These are phyloP conservation scores for Kodamaea kakaduensis DNA, from an alignment of 805 yeast species.

Conservation along the genomic window DNA sequence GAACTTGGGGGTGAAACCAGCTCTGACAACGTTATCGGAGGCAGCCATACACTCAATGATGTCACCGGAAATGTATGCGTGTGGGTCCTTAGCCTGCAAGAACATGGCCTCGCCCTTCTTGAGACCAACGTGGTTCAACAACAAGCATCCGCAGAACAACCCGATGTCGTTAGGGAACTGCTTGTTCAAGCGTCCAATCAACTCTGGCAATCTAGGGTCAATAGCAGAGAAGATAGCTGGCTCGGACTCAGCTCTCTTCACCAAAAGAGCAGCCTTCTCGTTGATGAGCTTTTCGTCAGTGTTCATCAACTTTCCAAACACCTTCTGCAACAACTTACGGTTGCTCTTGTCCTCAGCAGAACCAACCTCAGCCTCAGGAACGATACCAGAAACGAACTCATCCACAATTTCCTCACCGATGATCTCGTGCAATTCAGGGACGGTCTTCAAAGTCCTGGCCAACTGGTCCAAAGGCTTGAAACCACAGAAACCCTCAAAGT, in stretches of 20 bases:
- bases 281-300: conserved; percentile 59
- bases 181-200: conserved; percentile 70
- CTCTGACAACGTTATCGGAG: conserved; percentile 95
- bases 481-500: conserved; percentile 97
- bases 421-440: conserved; percentile 73
- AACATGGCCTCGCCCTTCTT: conserved; percentile 94
- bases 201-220: conserved; percentile 55
- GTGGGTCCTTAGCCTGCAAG: conserved; percentile 95
- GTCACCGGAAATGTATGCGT: conserved; percentile 95
- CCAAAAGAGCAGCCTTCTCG: conserved; percentile 58
- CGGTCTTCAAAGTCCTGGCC: conserved; percentile 57
- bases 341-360: conserved; percentile 53
- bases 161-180: conserved; percentile 96
- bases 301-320: conserved; percentile 83
- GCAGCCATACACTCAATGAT: conserved; percentile 99
- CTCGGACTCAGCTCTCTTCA: conserved; percentile 54
- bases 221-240: conserved; percentile 55
- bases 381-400: conserved; percentile 50
- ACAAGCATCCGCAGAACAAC: conserved; percentile 88
- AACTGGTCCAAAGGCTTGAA: conserved; percentile 86
- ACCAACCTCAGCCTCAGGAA: conserved; percentile 41
- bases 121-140: conserved; percentile 83
- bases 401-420: conserved; percentile 61
- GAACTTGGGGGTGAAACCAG: conserved; percentile 99
- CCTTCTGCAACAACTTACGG: conserved; percentile 62